Evolutionary conservation across 345 rosid genomes (phyloP).

Genomic region (Atalantia buxifolia): DNA sequence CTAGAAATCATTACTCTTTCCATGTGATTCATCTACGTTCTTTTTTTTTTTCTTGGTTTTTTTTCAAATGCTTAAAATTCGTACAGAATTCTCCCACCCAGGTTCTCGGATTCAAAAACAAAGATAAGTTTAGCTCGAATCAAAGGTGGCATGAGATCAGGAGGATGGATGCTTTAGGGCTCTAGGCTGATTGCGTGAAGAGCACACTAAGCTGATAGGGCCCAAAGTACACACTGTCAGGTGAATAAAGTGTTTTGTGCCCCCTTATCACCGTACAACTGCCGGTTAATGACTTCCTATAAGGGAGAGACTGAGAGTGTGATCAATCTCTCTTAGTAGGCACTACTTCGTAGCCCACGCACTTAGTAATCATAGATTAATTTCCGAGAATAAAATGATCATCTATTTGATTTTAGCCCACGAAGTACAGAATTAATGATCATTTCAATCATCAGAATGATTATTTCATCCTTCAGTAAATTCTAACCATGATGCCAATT

Average conservation of each 20-base stretch:
- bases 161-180: slow-evolving; percentile 5
- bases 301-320: not conserved
- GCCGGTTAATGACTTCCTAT: slow-evolving; percentile 4
- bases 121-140: not conserved
- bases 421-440: not conserved
- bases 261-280: slow-evolving; percentile 16
- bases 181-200: not conserved
- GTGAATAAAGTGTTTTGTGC: slow-evolving; percentile 16
- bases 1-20: not conserved
- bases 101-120: not conserved
- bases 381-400: not conserved
- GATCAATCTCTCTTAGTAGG: not conserved
- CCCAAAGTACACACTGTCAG: not conserved
- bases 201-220: not conserved
- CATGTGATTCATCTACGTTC: not conserved
- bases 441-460: slow-evolving; percentile 14
- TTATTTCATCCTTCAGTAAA: not conserved
- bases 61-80: not conserved
- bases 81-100: not conserved
- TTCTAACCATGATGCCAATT: not conserved
- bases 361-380: not conserved
- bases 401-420: not conserved
- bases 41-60: no score
- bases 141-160: slow-evolving; percentile 3
- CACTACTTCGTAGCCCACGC: not conserved